Percentiles rank a stretch among this genome's conserved stretches.
Conservation (phyloP, 2,329 filamentous ascomycete species). For the Chaetomium sp. region DNA sequence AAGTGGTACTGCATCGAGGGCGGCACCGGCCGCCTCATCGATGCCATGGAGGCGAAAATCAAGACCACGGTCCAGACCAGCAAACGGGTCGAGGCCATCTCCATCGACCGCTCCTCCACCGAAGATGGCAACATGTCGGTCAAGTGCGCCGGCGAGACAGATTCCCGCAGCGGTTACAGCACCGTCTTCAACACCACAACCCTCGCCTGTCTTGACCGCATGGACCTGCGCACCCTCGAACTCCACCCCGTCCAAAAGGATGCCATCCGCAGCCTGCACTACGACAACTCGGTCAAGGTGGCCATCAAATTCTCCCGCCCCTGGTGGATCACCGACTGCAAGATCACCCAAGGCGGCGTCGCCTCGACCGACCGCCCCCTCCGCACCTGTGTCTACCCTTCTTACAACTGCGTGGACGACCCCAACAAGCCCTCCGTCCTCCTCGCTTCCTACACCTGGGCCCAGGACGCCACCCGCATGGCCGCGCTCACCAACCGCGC, state of each 20-base stretch:
- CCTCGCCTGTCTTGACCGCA: background rate
- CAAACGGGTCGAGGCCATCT: background rate
- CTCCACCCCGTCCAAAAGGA: background rate
- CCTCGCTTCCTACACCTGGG: background rate
- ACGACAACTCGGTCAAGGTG: background rate
- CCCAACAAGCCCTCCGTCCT: background rate
- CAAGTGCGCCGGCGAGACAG: background rate
- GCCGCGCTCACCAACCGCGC: background rate
- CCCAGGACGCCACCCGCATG: background rate
- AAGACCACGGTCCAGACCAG: background rate
- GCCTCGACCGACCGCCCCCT: background rate
- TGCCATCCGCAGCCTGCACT: background rate
- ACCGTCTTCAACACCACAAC: background rate
- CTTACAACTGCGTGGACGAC: background rate
- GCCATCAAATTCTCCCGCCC: background rate
- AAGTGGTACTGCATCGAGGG: background rate
- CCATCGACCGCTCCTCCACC: background rate
- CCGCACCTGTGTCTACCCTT: background rate
- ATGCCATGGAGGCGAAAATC: background rate
- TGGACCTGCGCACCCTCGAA: background rate
- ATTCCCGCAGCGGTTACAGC: background rate
- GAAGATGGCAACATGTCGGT: background rate
- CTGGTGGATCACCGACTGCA: background rate
- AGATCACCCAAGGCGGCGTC: background rate
- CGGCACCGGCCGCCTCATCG: background rate